phyloP scores from a whole-genome alignment of 768 basidiomycete species.

The Scleroderma citrinum region DNA sequence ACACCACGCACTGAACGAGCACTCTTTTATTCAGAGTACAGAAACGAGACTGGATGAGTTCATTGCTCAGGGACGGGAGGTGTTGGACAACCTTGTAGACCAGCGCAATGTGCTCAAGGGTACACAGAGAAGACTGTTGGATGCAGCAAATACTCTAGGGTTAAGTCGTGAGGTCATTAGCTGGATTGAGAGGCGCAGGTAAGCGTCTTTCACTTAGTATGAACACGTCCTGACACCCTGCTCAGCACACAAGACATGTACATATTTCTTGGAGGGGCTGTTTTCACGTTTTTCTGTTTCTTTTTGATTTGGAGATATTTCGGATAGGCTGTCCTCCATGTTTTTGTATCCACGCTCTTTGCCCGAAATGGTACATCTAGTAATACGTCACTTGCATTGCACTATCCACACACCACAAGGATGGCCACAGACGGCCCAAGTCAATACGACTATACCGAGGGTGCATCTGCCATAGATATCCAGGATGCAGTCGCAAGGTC shows the following conservation, averaged over 20 bases:
- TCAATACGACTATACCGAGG: constrained; percentile 74
- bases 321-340: constrained; percentile 35
- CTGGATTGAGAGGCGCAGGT: constrained; percentile 97
- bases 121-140: constrained; percentile 80
- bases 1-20: constrained; percentile 78
- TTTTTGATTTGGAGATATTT: constrained; percentile 90
- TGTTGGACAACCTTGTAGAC: constrained; percentile 86
- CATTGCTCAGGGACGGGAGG: constrained; percentile 86
- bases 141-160: constrained; percentile 92
- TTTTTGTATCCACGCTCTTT: background rate
- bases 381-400: no score
- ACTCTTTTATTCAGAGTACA: constrained; percentile 81
- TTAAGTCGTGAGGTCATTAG: constrained; percentile 91
- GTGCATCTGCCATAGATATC: constrained; percentile 75
- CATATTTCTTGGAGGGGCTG: constrained; percentile 81
- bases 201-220: constrained; percentile 1
- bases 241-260: constrained; percentile 90
- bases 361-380: background rate
- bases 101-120: constrained; percentile 93
- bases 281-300: constrained; percentile 90
- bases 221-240: no score
- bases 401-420: background rate
- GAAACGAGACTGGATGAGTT: constrained; percentile 84
- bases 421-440: constrained; percentile 16
- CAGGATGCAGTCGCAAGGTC: constrained; percentile 48